These are phyloP conservation scores for Phycomyces blakesleeanus DNA, from an alignment of 192 early-diverging fungal genomes.

Conservation along the genomic window DNA sequence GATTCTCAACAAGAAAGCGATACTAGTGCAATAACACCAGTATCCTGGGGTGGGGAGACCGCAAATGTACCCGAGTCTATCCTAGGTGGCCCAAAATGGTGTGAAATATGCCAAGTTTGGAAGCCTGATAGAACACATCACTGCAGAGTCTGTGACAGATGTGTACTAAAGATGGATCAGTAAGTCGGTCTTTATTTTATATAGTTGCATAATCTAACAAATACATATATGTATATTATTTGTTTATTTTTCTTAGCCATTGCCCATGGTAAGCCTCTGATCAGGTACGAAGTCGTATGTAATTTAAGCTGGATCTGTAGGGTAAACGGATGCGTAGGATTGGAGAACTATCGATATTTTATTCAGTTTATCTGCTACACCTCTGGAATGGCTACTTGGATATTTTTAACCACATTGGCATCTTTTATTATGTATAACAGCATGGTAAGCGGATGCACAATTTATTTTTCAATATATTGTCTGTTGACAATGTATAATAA, in stretches of 20 bases:
- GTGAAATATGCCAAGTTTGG: constrained; percentile 38
- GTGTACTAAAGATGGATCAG: constrained; percentile 57
- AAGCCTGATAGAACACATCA: constrained; percentile 56
- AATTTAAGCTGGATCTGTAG: constrained; percentile 13
- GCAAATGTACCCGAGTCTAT: not conserved
- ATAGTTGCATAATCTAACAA: not conserved
- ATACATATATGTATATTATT: too few species aligned
- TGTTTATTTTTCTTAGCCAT: constrained; percentile 28
- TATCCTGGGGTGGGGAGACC: not conserved
- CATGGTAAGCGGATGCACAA: too few species aligned
- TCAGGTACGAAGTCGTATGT: not conserved
- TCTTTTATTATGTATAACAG: constrained; percentile 16
- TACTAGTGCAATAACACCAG: not conserved
- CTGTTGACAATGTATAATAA: too few species aligned
- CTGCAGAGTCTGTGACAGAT: constrained; percentile 45
- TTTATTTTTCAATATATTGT: too few species aligned
- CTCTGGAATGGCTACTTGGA: constrained; percentile 14
- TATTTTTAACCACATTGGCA: constrained; percentile 25
- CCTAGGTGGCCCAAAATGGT: constrained; percentile 30
- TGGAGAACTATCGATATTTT: constrained; percentile 39
- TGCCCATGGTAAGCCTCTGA: constrained; percentile 39
- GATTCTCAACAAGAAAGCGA: not conserved
- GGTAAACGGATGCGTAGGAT: constrained; percentile 52
- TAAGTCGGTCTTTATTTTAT: constrained; percentile 10
- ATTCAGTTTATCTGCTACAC: constrained; percentile 36